Evolutionary conservation across 352 stramenopile genomes (phyloP).

Genomic region (Globisporangium apiculatum): DNA sequence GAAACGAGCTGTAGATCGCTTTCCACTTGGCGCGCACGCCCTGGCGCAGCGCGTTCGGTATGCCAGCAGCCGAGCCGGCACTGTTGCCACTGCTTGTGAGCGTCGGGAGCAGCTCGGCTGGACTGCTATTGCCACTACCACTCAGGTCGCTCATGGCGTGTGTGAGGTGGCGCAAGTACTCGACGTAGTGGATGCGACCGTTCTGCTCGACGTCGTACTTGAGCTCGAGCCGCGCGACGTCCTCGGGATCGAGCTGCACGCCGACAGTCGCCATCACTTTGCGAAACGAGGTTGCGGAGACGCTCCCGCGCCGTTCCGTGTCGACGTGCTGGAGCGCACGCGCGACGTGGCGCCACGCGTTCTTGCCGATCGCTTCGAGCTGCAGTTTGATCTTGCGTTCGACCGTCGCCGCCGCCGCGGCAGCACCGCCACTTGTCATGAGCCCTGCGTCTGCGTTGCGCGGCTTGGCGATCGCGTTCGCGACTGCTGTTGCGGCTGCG

Average conservation of each 20-base stretch:
- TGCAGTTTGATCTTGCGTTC: constrained; percentile 61
- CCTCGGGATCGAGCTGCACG: constrained; percentile 48
- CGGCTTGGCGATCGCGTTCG: constrained; percentile 38
- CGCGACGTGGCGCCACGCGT: constrained; percentile 49
- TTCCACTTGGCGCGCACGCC: constrained; percentile 68
- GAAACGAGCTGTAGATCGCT: constrained; percentile 57
- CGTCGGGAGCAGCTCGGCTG: constrained; percentile 19
- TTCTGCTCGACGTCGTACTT: constrained; percentile 79
- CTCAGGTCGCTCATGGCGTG: constrained; percentile 37
- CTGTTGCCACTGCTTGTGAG: constrained; percentile 1
- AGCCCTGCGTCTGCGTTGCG: constrained; percentile 3
- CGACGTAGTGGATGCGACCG: constrained; percentile 55
- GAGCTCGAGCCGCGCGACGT: constrained; percentile 53
- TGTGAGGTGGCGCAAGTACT: constrained; percentile 53
- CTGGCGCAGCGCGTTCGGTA: constrained; percentile 39
- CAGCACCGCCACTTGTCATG: constrained; percentile 20
- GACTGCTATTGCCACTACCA: background rate
- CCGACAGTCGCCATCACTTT: constrained; percentile 59
- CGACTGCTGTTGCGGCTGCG: constrained; percentile 12
- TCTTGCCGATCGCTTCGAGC: constrained; percentile 38
- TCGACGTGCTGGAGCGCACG: constrained; percentile 60
- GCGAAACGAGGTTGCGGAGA: constrained; percentile 36
- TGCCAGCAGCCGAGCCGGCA: constrained; percentile 6
- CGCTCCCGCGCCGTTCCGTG: constrained; percentile 36
- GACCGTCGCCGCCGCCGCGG: constrained; percentile 19